Conservation (phyloP, 176 grass and related monocot genomes). For the Areca catechu region DNA sequence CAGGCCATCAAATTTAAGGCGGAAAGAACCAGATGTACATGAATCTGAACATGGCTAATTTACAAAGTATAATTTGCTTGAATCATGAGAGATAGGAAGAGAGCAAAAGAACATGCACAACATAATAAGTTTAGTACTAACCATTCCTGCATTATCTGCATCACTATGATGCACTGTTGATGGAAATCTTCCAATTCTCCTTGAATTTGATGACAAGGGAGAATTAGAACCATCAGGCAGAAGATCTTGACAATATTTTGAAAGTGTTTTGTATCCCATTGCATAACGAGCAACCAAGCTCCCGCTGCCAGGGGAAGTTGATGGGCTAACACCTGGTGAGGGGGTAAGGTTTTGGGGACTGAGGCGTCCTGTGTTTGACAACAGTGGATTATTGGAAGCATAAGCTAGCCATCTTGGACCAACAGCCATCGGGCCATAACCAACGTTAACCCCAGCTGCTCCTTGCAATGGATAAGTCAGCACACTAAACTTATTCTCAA, state of each 20-base stretch:
- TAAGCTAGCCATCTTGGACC: slow-evolving; percentile 96
- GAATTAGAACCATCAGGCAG: slow-evolving; percentile 87
- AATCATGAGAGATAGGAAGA: too few relatives aligned
- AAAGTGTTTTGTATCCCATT: slow-evolving; percentile 90
- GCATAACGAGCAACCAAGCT: slow-evolving; percentile 99
- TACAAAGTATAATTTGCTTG: too few relatives aligned
- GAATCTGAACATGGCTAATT: too few relatives aligned
- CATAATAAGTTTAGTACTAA: slow-evolving; percentile 28
- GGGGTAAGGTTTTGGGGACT: slow-evolving; percentile 95
- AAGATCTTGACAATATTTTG: slow-evolving; percentile 91
- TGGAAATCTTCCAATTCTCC: slow-evolving; percentile 66
- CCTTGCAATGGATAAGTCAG: slow-evolving; percentile 93
- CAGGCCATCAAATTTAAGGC: slow-evolving; percentile 10
- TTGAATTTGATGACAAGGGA: slow-evolving; percentile 77
- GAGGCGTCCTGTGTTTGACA: slow-evolving; percentile 77
- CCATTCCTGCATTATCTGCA: slow-evolving; percentile 96
- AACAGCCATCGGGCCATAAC: slow-evolving; percentile 93
- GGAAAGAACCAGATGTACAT: slow-evolving; percentile 3
- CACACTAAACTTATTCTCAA: slow-evolving; percentile 94
- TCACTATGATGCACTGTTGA: slow-evolving; percentile 66
- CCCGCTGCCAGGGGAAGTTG: slow-evolving; percentile 88
- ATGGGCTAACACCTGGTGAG: slow-evolving; percentile 96
- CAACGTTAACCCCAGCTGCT: slow-evolving; percentile 67
- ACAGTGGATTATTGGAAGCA: slow-evolving; percentile 66
- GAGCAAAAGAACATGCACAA: background rate